Evolutionary conservation across 176 grass and related monocot species (phyloP), one percentile per base, ranked within the genome.

Genomic region (Elymus sibiricus): DNA sequence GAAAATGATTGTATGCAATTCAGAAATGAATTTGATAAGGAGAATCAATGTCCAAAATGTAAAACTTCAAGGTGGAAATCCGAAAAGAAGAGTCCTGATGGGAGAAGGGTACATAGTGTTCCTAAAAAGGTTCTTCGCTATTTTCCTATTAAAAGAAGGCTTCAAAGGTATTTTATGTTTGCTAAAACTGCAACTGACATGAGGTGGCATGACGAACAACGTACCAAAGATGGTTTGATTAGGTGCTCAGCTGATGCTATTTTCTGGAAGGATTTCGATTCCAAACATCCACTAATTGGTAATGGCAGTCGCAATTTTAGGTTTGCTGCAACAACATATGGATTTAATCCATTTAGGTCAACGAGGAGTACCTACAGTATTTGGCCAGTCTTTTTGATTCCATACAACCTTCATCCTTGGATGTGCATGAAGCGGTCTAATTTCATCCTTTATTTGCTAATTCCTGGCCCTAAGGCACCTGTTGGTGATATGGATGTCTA

Each of bases 401-500:
- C 55, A 1, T 64, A 44, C 10, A 80, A 65, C 16, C 16, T 65
- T 44, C 60, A 39, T 46, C 37, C 38, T 21, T 65, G 14, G 26
- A 19, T 65, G n/a, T 65, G 78, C 39, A 46, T 80, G 78, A 65
- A 80, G 17, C 78, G 65, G 43, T 38, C 78, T 3, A 80, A 80
- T 17, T 65, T 65, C 16, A 80, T 79, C 12, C 32, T 79, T 1
- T 62, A 34, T 17, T 44, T 80, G 19, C 5, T 80, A 9, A 64
- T 64, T 65, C 60, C 60, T 31, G 60, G 60, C 12, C 13, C 7
- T 3, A 17, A 5, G 40, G 38, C 24, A 11, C 59, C 78, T 80
- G 15, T 25, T 19, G 16, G 15, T 7, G 61, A 80, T 32, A 80
- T 80, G 58, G 60, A 34, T 34, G 32, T 34, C 32, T 34, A 34